Percentiles rank a stretch among this genome's conserved stretches.
Conservation (phyloP, 2,329 filamentous ascomycete genomes). For the Fusarium sp. region DNA sequence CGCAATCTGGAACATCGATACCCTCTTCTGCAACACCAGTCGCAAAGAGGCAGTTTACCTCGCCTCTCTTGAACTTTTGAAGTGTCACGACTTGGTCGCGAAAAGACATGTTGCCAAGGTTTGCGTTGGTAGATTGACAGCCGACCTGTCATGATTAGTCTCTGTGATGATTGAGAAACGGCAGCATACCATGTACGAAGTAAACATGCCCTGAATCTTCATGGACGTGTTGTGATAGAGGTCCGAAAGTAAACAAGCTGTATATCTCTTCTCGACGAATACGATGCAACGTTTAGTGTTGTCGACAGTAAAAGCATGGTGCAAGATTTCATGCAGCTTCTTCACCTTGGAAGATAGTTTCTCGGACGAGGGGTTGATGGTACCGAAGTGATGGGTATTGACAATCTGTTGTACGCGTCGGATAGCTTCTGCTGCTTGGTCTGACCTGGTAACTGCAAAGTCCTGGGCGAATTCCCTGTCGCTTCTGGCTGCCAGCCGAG, state of each 20-base stretch:
- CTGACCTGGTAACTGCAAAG: constrained; percentile 40
- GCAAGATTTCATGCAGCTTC: constrained; percentile 67
- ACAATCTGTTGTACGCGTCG: constrained; percentile 66
- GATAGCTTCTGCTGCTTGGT: constrained; percentile 65
- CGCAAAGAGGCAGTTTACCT: constrained; percentile 70
- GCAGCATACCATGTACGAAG: constrained; percentile 67
- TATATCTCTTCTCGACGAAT: constrained; percentile 82
- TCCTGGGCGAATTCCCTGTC: constrained; percentile 49
- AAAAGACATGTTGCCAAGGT: constrained; percentile 72
- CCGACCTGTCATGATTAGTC: constrained; percentile 44
- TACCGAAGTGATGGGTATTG: constrained; percentile 56
- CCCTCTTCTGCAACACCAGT: constrained; percentile 75
- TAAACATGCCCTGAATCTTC: constrained; percentile 65
- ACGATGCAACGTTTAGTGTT: constrained; percentile 72
- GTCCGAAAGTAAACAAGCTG: constrained; percentile 76
- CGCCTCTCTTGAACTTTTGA: constrained; percentile 67
- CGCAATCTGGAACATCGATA: constrained; percentile 73
- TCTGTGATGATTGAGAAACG: background rate
- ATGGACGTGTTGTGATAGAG: constrained; percentile 68
- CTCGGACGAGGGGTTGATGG: constrained; percentile 43
- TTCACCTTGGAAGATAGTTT: constrained; percentile 78
- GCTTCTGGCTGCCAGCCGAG: constrained; percentile 67
- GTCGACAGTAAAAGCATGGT: constrained; percentile 70
- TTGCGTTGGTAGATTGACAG: constrained; percentile 46
- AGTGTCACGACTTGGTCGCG: constrained; percentile 79